These are phyloP conservation scores for Suhomyces prunicola DNA, from an alignment of 805 yeast species.

Conservation along the genomic window DNA sequence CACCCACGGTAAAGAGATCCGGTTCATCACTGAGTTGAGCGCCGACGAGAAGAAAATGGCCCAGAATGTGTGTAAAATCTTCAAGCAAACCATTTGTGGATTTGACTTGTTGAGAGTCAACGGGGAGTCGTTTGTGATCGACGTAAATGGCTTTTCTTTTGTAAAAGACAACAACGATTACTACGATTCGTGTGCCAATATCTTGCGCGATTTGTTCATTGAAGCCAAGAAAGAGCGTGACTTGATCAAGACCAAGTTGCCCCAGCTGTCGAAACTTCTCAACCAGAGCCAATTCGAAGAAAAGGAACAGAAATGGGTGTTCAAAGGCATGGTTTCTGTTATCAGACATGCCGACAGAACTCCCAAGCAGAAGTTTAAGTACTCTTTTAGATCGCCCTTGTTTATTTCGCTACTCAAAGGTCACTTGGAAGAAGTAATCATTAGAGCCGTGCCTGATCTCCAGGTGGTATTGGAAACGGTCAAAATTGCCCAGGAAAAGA, in stretches of 20 bases:
- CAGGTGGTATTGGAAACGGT: slow-evolving; percentile 84
- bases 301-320: slow-evolving; percentile 89
- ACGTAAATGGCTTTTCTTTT: slow-evolving; percentile 96
- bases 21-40: slow-evolving; percentile 79
- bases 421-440: slow-evolving; percentile 92
- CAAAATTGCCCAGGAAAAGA: slow-evolving; percentile 70
- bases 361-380: slow-evolving; percentile 96
- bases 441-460: slow-evolving; percentile 83
- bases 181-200: slow-evolving; percentile 78
- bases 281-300: slow-evolving; percentile 47
- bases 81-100: slow-evolving; percentile 95
- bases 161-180: slow-evolving; percentile 88
- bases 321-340: slow-evolving; percentile 87
- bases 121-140: slow-evolving; percentile 89
- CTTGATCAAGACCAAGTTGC: slow-evolving; percentile 35
- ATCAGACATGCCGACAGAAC: slow-evolving; percentile 98
- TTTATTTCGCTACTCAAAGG: slow-evolving; percentile 88
- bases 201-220: slow-evolving; percentile 69
- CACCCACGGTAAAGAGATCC: slow-evolving; percentile 94
- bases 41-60: slow-evolving; percentile 82
- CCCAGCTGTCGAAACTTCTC: slow-evolving; percentile 30
- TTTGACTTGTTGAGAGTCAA: slow-evolving; percentile 88
- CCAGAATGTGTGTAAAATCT: slow-evolving; percentile 63
- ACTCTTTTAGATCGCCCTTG: slow-evolving; percentile 83
- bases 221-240: slow-evolving; percentile 46